Evolutionary conservation across 345 rosid species (phyloP), one percentile per base, ranked within the genome.

Genomic region (Mangifera indica): DNA sequence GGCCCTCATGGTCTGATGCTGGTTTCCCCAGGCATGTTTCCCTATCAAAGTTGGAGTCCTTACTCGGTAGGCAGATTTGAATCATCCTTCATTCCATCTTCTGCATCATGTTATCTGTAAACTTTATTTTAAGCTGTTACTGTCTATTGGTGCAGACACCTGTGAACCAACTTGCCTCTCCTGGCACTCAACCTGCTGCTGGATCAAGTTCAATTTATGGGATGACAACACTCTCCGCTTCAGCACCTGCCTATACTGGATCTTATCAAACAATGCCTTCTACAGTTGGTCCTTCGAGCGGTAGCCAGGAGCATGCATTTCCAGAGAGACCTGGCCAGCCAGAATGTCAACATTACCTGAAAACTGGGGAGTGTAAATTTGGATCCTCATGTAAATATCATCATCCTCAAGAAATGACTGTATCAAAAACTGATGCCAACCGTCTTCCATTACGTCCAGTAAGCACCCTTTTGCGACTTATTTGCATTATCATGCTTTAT

Each of bases 281-380:
- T 66, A 74, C 87, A 62, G 60, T 76, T 32, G 87, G 81, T 74
- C 82, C 87, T 66, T 85, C 92, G 14, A 86, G 81, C 77, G 82
- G 84, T 66, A 72, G 67, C 70, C 87, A 83, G 79, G 98, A 91
- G 37, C 84, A 75, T 14, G 49, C 74, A 42, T 93, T 88, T 85
- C 99, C 99, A 3, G 92, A 89, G 70, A 86, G 96, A 76, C 97
- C 89, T 34, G 97, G 91, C 72, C 91, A 92, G 60, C 96, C 89
- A 2, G 97, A 92, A 67, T 92, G 99, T 82, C 97, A 83, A 68
- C 81, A 86, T 83, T 95, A 83, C 83, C 62, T 92, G 87, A 95
- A 84, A 83, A 95, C 93, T 5, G 92, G 98, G 22, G 90, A 90
- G 18, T 95, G 99, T 84, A 92, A 83, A 84, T 92, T 80, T 29